These are phyloP conservation scores for Aspergillus udagawae DNA, from an alignment of 2,329 filamentous ascomycete species.

Conservation along the genomic window DNA sequence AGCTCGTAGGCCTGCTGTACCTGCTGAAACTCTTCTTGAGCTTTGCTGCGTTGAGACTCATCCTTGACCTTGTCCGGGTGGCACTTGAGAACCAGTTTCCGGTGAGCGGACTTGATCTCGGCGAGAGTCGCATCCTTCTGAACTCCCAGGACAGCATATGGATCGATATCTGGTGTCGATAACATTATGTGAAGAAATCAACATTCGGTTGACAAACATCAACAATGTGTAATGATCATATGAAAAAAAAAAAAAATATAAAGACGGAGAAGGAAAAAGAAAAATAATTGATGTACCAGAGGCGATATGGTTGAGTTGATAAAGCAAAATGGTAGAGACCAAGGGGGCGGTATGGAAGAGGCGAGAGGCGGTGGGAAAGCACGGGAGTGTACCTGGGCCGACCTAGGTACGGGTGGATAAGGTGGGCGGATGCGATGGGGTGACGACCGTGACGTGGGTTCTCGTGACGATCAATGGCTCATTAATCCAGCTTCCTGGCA, in stretches of 20 bases:
- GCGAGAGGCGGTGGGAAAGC: conserved; percentile 9
- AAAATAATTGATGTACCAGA: conserved; percentile 1
- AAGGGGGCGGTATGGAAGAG: conserved; percentile 3
- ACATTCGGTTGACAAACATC: conserved; percentile 13
- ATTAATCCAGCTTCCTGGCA: conserved; percentile 10
- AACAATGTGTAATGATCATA: neutral
- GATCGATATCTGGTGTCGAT: conserved; percentile 54
- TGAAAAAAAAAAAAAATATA: neutral
- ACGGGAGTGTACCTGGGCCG: neutral
- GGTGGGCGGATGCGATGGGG: conserved; percentile 5
- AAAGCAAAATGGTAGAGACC: neutral
- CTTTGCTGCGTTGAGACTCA: conserved; percentile 68
- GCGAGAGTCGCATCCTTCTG: conserved; percentile 64
- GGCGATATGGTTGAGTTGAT: conserved; percentile 7
- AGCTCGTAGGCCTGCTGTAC: conserved; percentile 93
- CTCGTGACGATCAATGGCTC: conserved; percentile 18
- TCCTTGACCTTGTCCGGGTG: conserved; percentile 91
- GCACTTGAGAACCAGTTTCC: conserved; percentile 81
- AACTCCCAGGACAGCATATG: conserved; percentile 74
- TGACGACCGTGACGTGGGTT: conserved; percentile 12
- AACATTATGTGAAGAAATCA: conserved; percentile 20
- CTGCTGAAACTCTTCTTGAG: conserved; percentile 83
- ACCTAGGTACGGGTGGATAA: neutral
- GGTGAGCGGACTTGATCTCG: conserved; percentile 74
- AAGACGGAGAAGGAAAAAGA: neutral